phyloP scores from a whole-genome alignment of 2,329 filamentous ascomycete species.

The Talaromyces sp. region DNA sequence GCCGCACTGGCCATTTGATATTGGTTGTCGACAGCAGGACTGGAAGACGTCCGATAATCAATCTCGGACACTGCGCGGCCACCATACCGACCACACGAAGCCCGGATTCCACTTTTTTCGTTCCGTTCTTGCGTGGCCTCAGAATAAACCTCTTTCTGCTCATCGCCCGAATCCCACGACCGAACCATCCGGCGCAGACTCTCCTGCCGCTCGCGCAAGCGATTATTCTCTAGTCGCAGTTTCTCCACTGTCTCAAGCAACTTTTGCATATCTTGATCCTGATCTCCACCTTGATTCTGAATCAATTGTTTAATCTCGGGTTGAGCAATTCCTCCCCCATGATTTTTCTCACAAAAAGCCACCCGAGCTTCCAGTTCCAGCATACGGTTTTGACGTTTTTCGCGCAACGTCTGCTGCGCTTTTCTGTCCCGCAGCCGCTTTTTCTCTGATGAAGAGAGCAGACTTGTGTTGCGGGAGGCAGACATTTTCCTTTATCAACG shows the following conservation, averaged over 20 bases:
- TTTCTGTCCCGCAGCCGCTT: conserved; percentile 31
- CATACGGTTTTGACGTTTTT: conserved; percentile 26
- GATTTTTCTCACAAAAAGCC: conserved; percentile 28
- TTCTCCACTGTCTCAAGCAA: conserved; percentile 26
- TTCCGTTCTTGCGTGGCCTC: background rate
- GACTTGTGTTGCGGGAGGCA: background rate
- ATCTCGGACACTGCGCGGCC: background rate
- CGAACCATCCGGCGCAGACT: conserved; percentile 23
- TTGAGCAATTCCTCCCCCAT: conserved; percentile 22
- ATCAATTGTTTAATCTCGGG: background rate
- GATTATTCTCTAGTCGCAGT: conserved; percentile 27
- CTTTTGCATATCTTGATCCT: conserved; percentile 17
- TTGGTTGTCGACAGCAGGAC: background rate
- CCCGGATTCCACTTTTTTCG: background rate
- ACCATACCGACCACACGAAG: background rate
- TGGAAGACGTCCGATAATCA: background rate
- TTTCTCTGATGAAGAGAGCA: conserved; percentile 20
- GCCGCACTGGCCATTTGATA: background rate
- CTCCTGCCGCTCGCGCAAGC: conserved; percentile 24
- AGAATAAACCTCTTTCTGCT: background rate
- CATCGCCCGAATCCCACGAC: conserved; percentile 25
- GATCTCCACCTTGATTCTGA: background rate
- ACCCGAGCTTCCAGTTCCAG: conserved; percentile 26
- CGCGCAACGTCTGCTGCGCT: conserved; percentile 30
- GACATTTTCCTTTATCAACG: background rate